Evolutionary conservation across 2,329 filamentous ascomycete species (phyloP).

Genomic region (Phialocephala sp.): DNA sequence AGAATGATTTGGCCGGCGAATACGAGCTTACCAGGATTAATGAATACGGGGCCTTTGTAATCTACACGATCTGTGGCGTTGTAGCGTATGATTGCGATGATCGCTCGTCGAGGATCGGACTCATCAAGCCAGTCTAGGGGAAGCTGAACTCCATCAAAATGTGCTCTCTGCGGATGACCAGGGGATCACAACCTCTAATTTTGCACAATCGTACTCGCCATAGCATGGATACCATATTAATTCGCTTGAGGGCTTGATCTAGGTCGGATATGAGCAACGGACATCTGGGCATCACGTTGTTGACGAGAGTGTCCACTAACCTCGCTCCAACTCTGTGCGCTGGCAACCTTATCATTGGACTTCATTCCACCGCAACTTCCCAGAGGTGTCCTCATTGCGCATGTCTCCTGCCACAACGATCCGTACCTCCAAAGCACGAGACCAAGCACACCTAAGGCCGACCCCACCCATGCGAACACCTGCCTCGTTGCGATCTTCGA

Average conservation of each 20-base stretch:
- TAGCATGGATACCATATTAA: slow-evolving; percentile 37
- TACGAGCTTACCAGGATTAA: slow-evolving; percentile 28
- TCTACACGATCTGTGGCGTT: slow-evolving; percentile 30
- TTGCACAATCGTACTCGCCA: slow-evolving; percentile 35
- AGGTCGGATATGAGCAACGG: not conserved
- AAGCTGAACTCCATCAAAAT: slow-evolving; percentile 9
- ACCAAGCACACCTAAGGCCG: not conserved
- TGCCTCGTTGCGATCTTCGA: not conserved
- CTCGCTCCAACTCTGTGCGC: slow-evolving; percentile 19
- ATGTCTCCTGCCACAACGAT: not conserved
- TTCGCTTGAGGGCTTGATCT: slow-evolving; percentile 24
- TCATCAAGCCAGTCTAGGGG: slow-evolving; percentile 37
- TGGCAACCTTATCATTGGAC: not conserved
- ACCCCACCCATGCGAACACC: not conserved
- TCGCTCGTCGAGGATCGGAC: slow-evolving; percentile 25
- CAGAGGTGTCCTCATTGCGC: not conserved
- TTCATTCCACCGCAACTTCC: not conserved
- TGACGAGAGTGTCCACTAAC: not conserved
- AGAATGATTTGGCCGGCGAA: not conserved
- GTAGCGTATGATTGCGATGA: slow-evolving; percentile 32
- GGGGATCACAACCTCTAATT: slow-evolving; percentile 28
- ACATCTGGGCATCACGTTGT: not conserved
- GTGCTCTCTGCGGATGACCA: not conserved
- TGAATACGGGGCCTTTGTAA: slow-evolving; percentile 34
- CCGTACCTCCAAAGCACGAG: not conserved